Evolutionary conservation across 2,329 filamentous ascomycete genomes (phyloP), one percentile per base, ranked within the genome.

Genomic region (Ophiostoma australiae): DNA sequence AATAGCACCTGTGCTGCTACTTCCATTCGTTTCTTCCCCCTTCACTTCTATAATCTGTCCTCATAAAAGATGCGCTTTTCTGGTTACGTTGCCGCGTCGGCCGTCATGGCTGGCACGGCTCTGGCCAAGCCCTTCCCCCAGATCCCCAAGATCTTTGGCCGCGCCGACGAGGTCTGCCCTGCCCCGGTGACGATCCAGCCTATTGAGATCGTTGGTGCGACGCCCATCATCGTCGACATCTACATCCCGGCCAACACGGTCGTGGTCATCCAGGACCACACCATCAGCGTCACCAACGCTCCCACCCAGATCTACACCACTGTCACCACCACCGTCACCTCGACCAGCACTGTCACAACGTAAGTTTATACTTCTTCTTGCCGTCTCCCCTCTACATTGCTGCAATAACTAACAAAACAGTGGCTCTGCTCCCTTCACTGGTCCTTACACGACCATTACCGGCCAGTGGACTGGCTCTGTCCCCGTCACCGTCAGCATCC

Each of bases 371-470:
- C 15, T 35, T 31, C 1, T 31, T 31, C 27, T 31, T 31, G 27
- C 27, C 27, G 1, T 1, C 10, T n/a, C 4, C 10, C 17, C 6
- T 27, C 2, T 4, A 8, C 4, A 20, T 3, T 23, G 27, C 10
- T 11, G 17, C n/a, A 33, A 39, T 5, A 37, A 23, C 61, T 66
- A 37, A 55, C 48, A n/a, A 15, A 55, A 20, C 35, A 69, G 61
- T 31, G 70, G 33, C 20, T 13, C 55, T 15, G 39, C 27, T 33
- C 35, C 58, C 4, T 75, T 75, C 68, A 73, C 74, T 17, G 73
- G 73, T 3, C 73, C 73, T 0, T 75, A 72, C 61, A 73, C 73
- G 0, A 75, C 75, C 27, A 70, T 74, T 15, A 75, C 73, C 2
- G 73, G 71, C 23, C 58, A 63, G 17, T 74, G 71, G 48, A 70